These are phyloP conservation scores for Fusarium devonianum DNA, from an alignment of 2,329 filamentous ascomycete species.

Conservation along the genomic window DNA sequence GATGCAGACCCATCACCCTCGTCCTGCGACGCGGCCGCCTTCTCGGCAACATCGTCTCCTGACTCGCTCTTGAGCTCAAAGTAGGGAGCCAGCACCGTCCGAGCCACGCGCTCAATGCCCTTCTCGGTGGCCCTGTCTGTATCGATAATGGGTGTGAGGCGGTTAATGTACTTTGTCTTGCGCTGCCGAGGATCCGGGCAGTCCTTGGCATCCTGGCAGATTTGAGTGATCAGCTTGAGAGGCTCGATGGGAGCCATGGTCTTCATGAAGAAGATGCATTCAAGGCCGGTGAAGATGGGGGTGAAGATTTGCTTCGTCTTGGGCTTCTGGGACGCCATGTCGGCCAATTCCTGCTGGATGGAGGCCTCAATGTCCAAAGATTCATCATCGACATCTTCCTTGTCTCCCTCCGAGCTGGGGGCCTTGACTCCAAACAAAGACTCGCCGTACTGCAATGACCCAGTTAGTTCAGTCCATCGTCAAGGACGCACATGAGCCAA, in stretches of 20 bases:
- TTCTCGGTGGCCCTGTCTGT: conserved; percentile 72
- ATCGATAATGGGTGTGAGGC: conserved; percentile 59
- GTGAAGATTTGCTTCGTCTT: conserved; percentile 58
- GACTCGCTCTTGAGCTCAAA: conserved; percentile 59
- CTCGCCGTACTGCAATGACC: conserved; percentile 65
- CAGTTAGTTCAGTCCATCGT: conserved; percentile 11
- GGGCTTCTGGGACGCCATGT: conserved; percentile 52
- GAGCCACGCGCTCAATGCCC: conserved; percentile 71
- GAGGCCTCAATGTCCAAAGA: conserved; percentile 74
- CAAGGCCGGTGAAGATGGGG: conserved; percentile 62
- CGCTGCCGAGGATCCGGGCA: conserved; percentile 52
- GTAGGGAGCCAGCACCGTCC: conserved; percentile 66
- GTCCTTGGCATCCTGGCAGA: conserved; percentile 61
- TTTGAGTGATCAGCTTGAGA: conserved; percentile 58
- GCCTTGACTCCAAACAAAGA: conserved; percentile 62
- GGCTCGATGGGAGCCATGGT: conserved; percentile 64
- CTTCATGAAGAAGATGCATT: conserved; percentile 70
- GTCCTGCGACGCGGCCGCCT: conserved; percentile 20
- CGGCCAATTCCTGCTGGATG: conserved; percentile 74
- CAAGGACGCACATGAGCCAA: neutral
- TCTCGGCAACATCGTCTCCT: conserved; percentile 25
- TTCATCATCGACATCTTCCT: conserved; percentile 48
- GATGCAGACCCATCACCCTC: conserved; percentile 32
- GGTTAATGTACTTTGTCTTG: conserved; percentile 66
- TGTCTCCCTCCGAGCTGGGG: conserved; percentile 43